phyloP scores from a whole-genome alignment of 2,329 filamentous ascomycete genomes.

The Fusarium mundagurra region DNA sequence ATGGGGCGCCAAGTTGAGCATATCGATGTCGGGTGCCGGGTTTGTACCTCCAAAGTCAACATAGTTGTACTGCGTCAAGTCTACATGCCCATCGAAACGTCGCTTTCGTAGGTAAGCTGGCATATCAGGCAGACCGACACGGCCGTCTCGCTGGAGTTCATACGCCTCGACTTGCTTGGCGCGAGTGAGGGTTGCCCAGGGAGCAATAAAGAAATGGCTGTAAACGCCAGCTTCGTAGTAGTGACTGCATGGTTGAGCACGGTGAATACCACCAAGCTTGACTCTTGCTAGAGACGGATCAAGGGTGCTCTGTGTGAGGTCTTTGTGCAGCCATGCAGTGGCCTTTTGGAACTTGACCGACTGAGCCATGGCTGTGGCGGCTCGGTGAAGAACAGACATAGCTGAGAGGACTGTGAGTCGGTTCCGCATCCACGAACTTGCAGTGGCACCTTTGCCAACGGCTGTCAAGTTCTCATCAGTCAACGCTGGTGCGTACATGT shows the following conservation, averaged over 20 bases:
- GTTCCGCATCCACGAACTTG: slow-evolving; percentile 49
- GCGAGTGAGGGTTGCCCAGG: slow-evolving; percentile 37
- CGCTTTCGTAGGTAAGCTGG: background rate
- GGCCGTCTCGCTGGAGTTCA: slow-evolving; percentile 32
- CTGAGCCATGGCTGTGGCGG: slow-evolving; percentile 50
- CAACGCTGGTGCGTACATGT: slow-evolving; percentile 46
- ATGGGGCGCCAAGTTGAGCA: background rate
- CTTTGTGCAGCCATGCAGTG: slow-evolving; percentile 49
- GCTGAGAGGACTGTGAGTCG: slow-evolving; percentile 49
- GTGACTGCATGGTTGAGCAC: slow-evolving; percentile 54
- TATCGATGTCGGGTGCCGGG: background rate
- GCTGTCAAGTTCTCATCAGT: slow-evolving; percentile 15
- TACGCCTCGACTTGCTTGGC: slow-evolving; percentile 34
- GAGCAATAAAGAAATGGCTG: slow-evolving; percentile 44
- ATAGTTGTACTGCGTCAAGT: background rate
- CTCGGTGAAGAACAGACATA: slow-evolving; percentile 44
- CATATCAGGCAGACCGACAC: slow-evolving; percentile 20
- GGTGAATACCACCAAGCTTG: slow-evolving; percentile 54
- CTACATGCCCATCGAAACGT: slow-evolving; percentile 1
- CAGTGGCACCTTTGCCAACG: slow-evolving; percentile 25
- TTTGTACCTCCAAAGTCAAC: slow-evolving; percentile 13
- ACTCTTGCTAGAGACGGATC: slow-evolving; percentile 44
- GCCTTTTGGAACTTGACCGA: slow-evolving; percentile 40
- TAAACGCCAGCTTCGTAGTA: slow-evolving; percentile 48
- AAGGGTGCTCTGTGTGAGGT: background rate